Evolutionary conservation across 805 yeast species (phyloP), one percentile per base, ranked within the genome.

Genomic region (Wickerhamiella domercqiae): DNA sequence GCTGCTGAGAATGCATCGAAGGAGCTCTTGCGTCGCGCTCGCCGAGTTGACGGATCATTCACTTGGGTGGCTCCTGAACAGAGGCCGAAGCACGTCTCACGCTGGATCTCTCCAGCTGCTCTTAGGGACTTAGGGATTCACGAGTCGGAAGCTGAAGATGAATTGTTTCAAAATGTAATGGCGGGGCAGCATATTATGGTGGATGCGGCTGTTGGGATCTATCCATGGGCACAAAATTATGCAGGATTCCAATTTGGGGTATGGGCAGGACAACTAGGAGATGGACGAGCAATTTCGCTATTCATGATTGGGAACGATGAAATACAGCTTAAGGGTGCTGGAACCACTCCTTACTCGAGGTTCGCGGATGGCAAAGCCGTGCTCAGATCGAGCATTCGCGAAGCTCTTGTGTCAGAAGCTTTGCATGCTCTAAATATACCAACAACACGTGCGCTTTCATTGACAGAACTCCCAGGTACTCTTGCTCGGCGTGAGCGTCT

Each of bases 281-380:
- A 87, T 55, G 98, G 98, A 1, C 63, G 98, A 42, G 95, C 83
- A 2, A 69, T 76, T 5, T 82, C 79, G 50, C 59, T 87, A 32
- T 86, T 87, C 59, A 87, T 80, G 45, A 58, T 78, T 0, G 64
- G 66, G 4, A 54, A 57, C 25, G 75, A 66, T 48, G 87, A 77
- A 45, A 47, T 87, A 2, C 97, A 87, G 59, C 59, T 87, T 44
- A 87, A 87, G 60, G 98, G 98, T 0, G 73, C 90, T 3, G 98
- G 98, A 0, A 62, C 70, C 46, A 87, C 97, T 0, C 95, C 97
- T 1, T 87, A 68, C 55, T 79, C 94, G 0, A 67, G 98, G 42
- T 87, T 86, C 64, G 97, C 95, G 0, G 98, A 87, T 59, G 98
- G 98, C 3, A 83, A 82, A 52, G 96, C 97, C 0, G 93, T 84